Percentiles rank a stretch among this genome's conserved stretches.
These are phyloP conservation scores for Mycena sanguinolenta DNA, from an alignment of 768 basidiomycete species.

Conservation along the genomic window DNA sequence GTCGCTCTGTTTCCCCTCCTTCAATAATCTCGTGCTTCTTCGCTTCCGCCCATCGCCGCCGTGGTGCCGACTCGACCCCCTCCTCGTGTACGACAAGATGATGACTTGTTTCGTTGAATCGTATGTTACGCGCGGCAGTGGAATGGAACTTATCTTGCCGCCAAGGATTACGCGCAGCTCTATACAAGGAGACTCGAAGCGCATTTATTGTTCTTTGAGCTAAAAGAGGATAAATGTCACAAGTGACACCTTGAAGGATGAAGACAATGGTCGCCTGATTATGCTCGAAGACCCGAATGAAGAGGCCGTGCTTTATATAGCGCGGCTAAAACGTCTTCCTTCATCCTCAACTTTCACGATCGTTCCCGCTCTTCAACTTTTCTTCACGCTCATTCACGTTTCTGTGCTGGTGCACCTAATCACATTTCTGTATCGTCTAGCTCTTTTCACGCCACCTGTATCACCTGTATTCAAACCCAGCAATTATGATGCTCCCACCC, in stretches of 20 bases:
- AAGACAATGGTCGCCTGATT: conserved; percentile 16
- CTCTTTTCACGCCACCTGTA: conserved; percentile 20
- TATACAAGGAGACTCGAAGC: neutral
- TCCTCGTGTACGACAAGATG: too few species aligned
- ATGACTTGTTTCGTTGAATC: neutral
- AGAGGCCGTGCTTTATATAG: neutral
- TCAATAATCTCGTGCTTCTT: neutral
- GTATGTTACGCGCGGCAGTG: neutral
- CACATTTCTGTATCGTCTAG: conserved; percentile 32
- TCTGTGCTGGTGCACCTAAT: conserved; percentile 36
- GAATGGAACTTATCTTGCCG: conserved; percentile 3
- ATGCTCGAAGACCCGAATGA: conserved; percentile 1
- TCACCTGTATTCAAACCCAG: too few species aligned
- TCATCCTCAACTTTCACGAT: neutral
- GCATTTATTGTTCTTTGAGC: conserved; percentile 23
- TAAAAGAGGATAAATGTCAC: conserved; percentile 12
- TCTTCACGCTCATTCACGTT: conserved; percentile 36
- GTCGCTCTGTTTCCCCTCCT: too few species aligned
- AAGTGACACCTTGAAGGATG: conserved; percentile 5
- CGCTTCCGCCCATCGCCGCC: too few species aligned
- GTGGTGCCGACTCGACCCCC: too few species aligned
- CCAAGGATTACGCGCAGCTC: neutral
- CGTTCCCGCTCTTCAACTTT: neutral
- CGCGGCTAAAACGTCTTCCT: neutral
- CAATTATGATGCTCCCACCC: conserved; percentile 58